Base-by-base conservation (phyloP, 78 protist genomes). In the Protostelium mycophagum region DNA sequence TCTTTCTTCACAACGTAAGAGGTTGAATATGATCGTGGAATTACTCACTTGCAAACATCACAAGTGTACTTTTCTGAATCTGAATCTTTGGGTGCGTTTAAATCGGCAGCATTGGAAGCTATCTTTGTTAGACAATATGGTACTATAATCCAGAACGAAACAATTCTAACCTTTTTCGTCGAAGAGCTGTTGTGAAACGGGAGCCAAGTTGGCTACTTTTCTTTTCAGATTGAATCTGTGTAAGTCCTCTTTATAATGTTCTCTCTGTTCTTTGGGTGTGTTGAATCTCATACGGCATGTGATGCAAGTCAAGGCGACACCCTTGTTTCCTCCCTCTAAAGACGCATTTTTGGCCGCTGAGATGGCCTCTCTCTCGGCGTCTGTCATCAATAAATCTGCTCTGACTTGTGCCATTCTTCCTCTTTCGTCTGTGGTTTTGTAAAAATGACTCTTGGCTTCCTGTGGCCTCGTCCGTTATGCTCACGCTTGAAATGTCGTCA, bases 211-310 rank as follows among this genome's bases (percentile, higher is more conserved):
- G 1, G 93, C 95, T 16, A 91, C 95, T 91, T 96, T 96, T 36
- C 98, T 88, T 91, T 95, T 96, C 63, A 96, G 88, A 73, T 96
- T 96, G 91, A 94, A 95, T 83, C 95, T 89, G 63, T 96, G 98
- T 83, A 90, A 90, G 28, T 96, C 98, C 23, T 94, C 91, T 63
- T 86, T 89, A 63, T 94, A 94, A 86, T 96, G 98, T 9, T 63
- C 93, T 85, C 94, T 93, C 89, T 95, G 97, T 28, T 90, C 90
- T 25, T 86, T 92, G 31, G 89, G 35, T 10, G 37, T 35, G 0
- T 85, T 86, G 37, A 95, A 95, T n/a, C 83, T 84, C 16, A 95
- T 88, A 36, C 95, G 89, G 86, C 97, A 95, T 34, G 95, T 84
- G 0, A 93, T 93, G 91, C 97, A 95, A 34, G 97, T 94, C 28